Conservation (phyloP, 495 filamentous ascomycete genomes). For the Hypoxylon fuscum region DNA sequence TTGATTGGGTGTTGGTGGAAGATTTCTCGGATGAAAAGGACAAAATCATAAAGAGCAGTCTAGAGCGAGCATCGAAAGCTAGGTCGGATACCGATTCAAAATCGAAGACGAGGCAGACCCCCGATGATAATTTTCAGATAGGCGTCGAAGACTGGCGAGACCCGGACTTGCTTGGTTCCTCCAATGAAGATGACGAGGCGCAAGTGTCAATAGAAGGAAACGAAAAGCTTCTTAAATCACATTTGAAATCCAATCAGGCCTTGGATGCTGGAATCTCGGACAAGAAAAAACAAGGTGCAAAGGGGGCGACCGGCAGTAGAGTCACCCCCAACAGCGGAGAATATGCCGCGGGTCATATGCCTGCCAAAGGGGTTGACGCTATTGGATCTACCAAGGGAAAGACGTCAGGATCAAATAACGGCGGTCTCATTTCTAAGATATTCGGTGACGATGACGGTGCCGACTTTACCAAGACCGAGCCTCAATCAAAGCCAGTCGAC, state of each 20-base stretch:
- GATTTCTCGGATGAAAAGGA: slow-evolving; percentile 69
- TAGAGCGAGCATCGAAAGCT: slow-evolving; percentile 47
- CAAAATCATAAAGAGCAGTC: slow-evolving; percentile 47
- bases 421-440: slow-evolving; percentile 53
- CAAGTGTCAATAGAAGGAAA: slow-evolving; percentile 15
- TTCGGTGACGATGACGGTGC: slow-evolving; percentile 56
- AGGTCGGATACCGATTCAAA: slow-evolving; percentile 34
- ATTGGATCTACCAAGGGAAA: slow-evolving; percentile 37
- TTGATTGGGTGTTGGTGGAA: slow-evolving; percentile 78
- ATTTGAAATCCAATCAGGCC: slow-evolving; percentile 30
- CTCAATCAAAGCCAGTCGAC: slow-evolving; percentile 23
- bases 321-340: slow-evolving; percentile 83
- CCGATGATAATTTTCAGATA: slow-evolving; percentile 82
- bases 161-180: slow-evolving; percentile 70
- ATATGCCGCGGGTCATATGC: slow-evolving; percentile 58
- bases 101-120: slow-evolving; percentile 29
- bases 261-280: slow-evolving; percentile 36
- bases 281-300: slow-evolving; percentile 47
- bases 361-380: slow-evolving; percentile 36
- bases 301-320: slow-evolving; percentile 68
- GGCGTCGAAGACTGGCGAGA: slow-evolving; percentile 94
- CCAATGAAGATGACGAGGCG: slow-evolving; percentile 32
- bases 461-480: slow-evolving; percentile 37
- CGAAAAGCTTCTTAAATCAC: slow-evolving; percentile 27
- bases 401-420: slow-evolving; percentile 34